Evolutionary conservation across 2,329 filamentous ascomycete genomes (phyloP), one percentile per base, ranked within the genome.

Genomic region (Graphium sp.): DNA sequence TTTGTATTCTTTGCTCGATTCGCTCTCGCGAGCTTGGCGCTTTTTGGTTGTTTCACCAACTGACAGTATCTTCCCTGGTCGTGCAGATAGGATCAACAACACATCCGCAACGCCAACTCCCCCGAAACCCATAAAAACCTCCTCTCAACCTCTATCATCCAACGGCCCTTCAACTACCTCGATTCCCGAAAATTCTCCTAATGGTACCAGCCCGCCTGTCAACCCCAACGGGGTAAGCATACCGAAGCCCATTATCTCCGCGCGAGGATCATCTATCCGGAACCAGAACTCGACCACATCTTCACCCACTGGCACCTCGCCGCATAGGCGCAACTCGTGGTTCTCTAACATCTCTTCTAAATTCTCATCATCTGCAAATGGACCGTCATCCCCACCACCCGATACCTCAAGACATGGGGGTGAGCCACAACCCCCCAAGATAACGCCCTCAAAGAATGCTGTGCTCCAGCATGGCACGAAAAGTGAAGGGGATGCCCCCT

Each of bases 321-420:
- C 31, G 12, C 55, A 59, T 25, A 61, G 70, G 30, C 67, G 83
- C 37, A 75, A 74, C 36, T 93, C 85, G 10, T 98, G 89, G 89
- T 85, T 95, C 44, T 82, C 81, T 32, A 93, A 74, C 45, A 72
- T 95, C 39, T 91, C 83, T 37, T 87, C 82, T 39, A 94, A 92
- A 48, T 93, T 95, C 55, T 84, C 80, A 3, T 73, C 71, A 17
- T 57, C 58, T 12, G 47, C 41, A n/a, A 37, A 44, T 16, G 35
- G 44, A 30, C 33, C 38, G 29, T 28, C 35, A 24, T 20, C 37
- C 15, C 21, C 39, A 33, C 31, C 40, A 18, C 25, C 29, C 7
- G 29, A 31, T 8, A 20, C 17, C 24, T n/a, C n/a, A n/a, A n/a
- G n/a, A n/a, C 22, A 38, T 30, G 15, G 16, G 10, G 9, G 20